phyloP scores from a whole-genome alignment of 371 early-diverging fungal genomes.

The Mucor irregularis region DNA sequence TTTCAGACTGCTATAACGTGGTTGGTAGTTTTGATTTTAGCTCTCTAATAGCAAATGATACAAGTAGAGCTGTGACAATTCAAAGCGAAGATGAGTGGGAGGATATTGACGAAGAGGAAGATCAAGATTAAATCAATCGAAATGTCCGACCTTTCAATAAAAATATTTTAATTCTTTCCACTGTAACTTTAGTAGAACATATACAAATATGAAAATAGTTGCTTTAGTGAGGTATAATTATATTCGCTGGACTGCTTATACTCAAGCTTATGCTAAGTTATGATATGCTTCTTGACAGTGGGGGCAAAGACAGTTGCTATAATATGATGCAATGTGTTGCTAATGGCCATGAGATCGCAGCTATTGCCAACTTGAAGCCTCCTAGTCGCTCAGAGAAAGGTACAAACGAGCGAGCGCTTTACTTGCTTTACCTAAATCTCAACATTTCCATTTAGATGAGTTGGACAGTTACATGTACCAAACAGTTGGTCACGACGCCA shows the following conservation, averaged over 20 bases:
- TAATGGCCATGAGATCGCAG: constrained; percentile 93
- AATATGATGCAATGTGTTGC: constrained; percentile 95
- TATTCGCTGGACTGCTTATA: background rate
- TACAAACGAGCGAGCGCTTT: too few relatives aligned
- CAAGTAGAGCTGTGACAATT: too few relatives aligned
- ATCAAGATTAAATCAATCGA: background rate
- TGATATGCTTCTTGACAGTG: constrained; percentile 54
- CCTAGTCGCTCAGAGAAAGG: constrained; percentile 62
- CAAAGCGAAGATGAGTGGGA: constrained; percentile 12
- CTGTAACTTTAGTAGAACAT: too few relatives aligned
- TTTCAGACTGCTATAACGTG: constrained; percentile 19
- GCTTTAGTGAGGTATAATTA: constrained; percentile 35
- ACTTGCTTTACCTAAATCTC: background rate
- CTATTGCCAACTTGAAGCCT: constrained; percentile 95
- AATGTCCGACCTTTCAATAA: background rate
- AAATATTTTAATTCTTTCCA: too few relatives aligned
- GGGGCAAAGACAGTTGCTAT: constrained; percentile 99
- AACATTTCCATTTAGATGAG: constrained; percentile 65
- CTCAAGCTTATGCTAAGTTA: background rate
- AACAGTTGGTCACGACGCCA: constrained; percentile 96
- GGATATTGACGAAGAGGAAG: constrained; percentile 6
- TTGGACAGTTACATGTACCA: constrained; percentile 99
- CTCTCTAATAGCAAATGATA: background rate
- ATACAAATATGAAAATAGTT: constrained; percentile 49
- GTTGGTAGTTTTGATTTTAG: constrained; percentile 1